Percentiles rank a stretch among this genome's conserved stretches.
These are phyloP conservation scores for Podospora pseudoanserina DNA, from an alignment of 495 filamentous ascomycete genomes.

Conservation along the genomic window DNA sequence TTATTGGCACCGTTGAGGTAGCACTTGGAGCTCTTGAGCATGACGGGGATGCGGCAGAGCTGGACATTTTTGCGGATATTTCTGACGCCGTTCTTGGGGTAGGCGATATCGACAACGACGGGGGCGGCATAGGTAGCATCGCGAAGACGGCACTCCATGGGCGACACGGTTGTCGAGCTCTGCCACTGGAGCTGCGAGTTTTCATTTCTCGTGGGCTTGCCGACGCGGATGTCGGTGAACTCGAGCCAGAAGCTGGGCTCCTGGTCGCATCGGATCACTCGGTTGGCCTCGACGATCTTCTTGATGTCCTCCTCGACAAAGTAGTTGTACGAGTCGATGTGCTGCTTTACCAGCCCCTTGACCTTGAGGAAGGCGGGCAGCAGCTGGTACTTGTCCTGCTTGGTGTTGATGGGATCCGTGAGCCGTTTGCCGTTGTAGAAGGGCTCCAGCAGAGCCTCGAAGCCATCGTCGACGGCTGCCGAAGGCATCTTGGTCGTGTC, in stretches of 20 bases:
- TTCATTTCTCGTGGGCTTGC: constrained; percentile 70
- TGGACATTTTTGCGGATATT: constrained; percentile 65
- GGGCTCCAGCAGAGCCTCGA: constrained; percentile 86
- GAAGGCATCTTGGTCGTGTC: constrained; percentile 33
- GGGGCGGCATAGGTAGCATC: constrained; percentile 95
- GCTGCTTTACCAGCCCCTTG: constrained; percentile 70
- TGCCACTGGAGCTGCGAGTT: constrained; percentile 53
- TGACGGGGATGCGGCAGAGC: constrained; percentile 90
- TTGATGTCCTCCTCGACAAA: constrained; percentile 94
- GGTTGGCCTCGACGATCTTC: constrained; percentile 89
- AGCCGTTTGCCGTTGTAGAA: constrained; percentile 95
- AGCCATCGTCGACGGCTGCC: constrained; percentile 51
- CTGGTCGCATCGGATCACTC: constrained; percentile 78
- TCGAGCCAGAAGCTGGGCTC: constrained; percentile 83
- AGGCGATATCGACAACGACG: constrained; percentile 83
- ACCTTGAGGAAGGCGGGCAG: constrained; percentile 95
- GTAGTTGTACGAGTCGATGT: constrained; percentile 92
- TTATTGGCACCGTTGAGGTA: constrained; percentile 75
- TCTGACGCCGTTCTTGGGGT: constrained; percentile 68
- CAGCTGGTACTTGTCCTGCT: constrained; percentile 89
- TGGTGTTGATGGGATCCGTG: constrained; percentile 92
- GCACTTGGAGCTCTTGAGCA: constrained; percentile 94
- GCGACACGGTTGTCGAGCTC: constrained; percentile 63
- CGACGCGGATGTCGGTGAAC: constrained; percentile 84
- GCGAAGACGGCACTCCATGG: constrained; percentile 90